Evolutionary conservation across 352 stramenopile genomes (phyloP), one percentile per base, ranked within the genome.

Genomic region (Phytopythium sindhum): DNA sequence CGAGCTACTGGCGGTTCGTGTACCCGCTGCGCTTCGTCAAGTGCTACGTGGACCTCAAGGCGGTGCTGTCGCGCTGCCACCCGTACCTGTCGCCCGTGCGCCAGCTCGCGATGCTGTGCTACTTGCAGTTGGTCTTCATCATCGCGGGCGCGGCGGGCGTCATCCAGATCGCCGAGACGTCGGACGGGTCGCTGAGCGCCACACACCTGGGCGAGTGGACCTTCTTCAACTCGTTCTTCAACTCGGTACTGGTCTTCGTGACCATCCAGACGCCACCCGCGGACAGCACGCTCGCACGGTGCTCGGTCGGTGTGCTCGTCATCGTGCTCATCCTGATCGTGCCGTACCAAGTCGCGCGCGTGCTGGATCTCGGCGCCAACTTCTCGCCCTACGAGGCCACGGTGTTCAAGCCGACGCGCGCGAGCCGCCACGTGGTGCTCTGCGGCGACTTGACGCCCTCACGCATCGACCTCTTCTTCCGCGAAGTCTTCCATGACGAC

Each of bases 141-240:
- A 74, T 95, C 60, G 75, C 84, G 31, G 80, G 79, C 35, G 85
- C 86, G 21, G 86, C 84, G 35, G 85, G 86, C 21, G 81, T 95
- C 66, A 93, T 95, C 60, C 86, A 95, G 61, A 86, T 95, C 47
- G 84, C 86, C 15, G 86, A 95, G 71, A 95, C 86, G 2, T 89
- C 88, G 66, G 81, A 90, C 62, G 76, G 66, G 9, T 74, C 61
- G 35, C 65, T 70, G 47, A 74, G 62, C 42, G 76, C 80, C 11
- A 90, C 86, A 33, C 75, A 88, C 29, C 67, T 76, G 5, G 86
- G 86, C 42, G 85, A 95, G 54, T 95, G 86, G 86, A 95, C 86
- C 2, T 95, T 93, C 57, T 95, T 95, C 72, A 93, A 93, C 61
- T 75, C 86, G 26, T 92, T 91, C 52, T 95, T 95, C 77, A 95